phyloP scores from a whole-genome alignment of 257 asterid species.

The Craterostigma plantagineum region DNA sequence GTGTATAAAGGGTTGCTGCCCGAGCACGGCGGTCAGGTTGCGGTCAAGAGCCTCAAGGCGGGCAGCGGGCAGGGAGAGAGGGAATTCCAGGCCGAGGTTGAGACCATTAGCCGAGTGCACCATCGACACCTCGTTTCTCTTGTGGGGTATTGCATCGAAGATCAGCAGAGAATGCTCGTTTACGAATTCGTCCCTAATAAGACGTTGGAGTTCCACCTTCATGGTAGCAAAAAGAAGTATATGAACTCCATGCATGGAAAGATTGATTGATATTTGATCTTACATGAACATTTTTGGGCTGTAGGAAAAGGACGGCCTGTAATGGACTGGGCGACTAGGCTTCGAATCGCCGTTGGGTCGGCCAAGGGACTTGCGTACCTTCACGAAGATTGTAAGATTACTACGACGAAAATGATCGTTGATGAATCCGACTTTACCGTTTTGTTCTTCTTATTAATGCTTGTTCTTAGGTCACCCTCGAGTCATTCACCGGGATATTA shows the following conservation, averaged over 20 bases:
- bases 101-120: conserved; percentile 86
- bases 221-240: conserved; percentile 37
- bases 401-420: too few species aligned
- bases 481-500: conserved; percentile 46
- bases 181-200: conserved; percentile 69
- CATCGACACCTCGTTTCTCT: conserved; percentile 93
- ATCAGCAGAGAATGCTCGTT: conserved; percentile 52
- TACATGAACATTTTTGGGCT: not conserved
- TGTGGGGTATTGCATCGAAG: conserved; percentile 76
- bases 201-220: conserved; percentile 77
- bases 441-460: too few species aligned
- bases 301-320: conserved; percentile 61
- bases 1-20: conserved; percentile 65
- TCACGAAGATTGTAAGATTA: conserved; percentile 77
- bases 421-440: too few species aligned
- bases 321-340: conserved; percentile 59
- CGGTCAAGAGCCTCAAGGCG: conserved; percentile 66
- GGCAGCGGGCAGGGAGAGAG: conserved; percentile 97
- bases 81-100: conserved; percentile 94
- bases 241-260: not conserved
- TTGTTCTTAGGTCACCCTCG: conserved; percentile 51
- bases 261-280: not conserved
- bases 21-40: conserved; percentile 43
- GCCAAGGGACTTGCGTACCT: conserved; percentile 87
- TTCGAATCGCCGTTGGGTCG: conserved; percentile 80